Conservation (phyloP, 2,329 filamentous ascomycete species). For the Aspergillus alliaceus region DNA sequence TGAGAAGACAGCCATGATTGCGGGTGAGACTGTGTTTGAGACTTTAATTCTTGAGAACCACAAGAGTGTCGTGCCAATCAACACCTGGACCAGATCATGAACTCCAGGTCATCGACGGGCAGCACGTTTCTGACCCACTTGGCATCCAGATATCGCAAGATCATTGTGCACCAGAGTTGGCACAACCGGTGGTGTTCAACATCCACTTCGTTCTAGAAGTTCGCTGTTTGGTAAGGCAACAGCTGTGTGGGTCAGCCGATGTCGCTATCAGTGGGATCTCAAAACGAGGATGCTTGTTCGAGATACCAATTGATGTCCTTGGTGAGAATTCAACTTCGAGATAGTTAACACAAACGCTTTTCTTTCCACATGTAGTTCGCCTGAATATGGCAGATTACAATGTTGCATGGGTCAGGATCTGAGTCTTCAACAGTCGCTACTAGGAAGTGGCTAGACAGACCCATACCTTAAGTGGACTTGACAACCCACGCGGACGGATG, state of each 20-base stretch:
- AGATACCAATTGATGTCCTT: not conserved
- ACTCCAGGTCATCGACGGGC: not conserved
- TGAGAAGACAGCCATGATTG: conserved; percentile 19
- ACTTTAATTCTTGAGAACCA: not conserved
- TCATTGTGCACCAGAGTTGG: not conserved
- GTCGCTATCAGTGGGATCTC: not conserved
- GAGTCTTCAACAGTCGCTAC: too few species aligned
- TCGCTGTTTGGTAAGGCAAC: not conserved
- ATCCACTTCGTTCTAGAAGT: not conserved
- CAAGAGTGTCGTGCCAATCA: not conserved
- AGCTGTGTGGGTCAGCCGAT: not conserved
- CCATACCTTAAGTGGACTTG: not conserved
- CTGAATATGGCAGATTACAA: too few species aligned
- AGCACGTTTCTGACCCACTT: not conserved
- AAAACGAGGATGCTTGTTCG: not conserved
- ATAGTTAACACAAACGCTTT: not conserved
- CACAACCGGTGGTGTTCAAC: not conserved
- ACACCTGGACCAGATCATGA: not conserved
- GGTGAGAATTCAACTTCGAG: not conserved
- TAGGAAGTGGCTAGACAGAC: not conserved
- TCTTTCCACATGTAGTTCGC: not conserved
- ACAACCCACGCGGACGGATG: not conserved
- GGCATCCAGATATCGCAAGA: not conserved
- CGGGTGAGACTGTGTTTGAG: not conserved
- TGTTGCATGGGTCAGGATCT: too few species aligned